phyloP scores from a whole-genome alignment of 495 filamentous ascomycete species.

The Cairneyella variabilis region DNA sequence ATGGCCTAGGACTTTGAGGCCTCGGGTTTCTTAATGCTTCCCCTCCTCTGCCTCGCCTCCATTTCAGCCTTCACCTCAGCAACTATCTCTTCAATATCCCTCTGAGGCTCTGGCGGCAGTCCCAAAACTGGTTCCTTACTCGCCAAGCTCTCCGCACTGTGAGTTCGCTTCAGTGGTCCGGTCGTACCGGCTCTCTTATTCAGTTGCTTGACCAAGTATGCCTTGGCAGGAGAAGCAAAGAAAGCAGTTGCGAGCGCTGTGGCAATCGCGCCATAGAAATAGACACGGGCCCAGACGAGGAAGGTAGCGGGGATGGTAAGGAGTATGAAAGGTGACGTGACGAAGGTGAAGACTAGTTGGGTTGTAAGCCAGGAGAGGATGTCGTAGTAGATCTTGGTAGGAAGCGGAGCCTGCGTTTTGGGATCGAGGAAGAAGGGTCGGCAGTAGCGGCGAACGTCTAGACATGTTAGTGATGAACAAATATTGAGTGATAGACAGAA shows the following conservation, averaged over 20 bases:
- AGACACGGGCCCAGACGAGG: conserved; percentile 75
- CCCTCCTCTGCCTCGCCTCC: conserved; percentile 32
- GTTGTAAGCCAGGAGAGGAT: conserved; percentile 73
- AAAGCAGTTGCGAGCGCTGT: conserved; percentile 62
- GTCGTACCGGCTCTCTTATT: conserved; percentile 50
- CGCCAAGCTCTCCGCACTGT: conserved; percentile 23
- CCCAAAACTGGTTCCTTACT: conserved; percentile 56
- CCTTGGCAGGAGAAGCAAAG: conserved; percentile 76
- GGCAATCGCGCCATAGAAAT: conserved; percentile 78
- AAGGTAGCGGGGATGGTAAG: conserved; percentile 58
- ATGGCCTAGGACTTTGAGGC: too few relatives aligned
- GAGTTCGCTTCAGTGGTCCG: conserved; percentile 12
- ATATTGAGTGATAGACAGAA: conserved; percentile 12
- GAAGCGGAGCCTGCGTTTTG: conserved; percentile 55
- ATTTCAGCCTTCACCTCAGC: conserved; percentile 69
- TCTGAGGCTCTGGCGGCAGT: conserved; percentile 68
- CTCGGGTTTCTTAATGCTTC: conserved; percentile 5
- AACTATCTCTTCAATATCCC: conserved; percentile 76
- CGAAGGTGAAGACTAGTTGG: conserved; percentile 79
- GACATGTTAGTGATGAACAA: conserved; percentile 8
- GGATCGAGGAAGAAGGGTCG: conserved; percentile 91
- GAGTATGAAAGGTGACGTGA: conserved; percentile 77
- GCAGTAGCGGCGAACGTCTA: conserved; percentile 83
- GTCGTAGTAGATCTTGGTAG: conserved; percentile 84
- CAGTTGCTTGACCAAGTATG: conserved; percentile 51